phyloP scores from a whole-genome alignment of 2,329 filamentous ascomycete species.

The Cladosporium cucumerinum region DNA sequence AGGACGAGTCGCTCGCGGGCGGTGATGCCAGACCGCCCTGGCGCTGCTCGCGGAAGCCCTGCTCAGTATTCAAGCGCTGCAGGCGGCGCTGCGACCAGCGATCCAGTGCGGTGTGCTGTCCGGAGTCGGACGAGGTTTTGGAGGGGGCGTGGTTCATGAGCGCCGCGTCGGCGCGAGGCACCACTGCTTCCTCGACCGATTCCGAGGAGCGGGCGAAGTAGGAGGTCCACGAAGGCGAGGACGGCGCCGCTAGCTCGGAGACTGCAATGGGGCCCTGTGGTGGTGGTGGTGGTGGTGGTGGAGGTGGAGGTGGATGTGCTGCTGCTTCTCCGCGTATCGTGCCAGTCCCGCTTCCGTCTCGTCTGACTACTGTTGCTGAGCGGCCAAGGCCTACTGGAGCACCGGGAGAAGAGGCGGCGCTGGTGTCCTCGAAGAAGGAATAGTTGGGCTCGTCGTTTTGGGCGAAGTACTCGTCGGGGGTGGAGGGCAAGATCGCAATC shows the following conservation, averaged over 20 bases:
- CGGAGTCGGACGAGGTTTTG: slow-evolving; percentile 36
- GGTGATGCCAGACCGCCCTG: slow-evolving; percentile 29
- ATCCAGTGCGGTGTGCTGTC: slow-evolving; percentile 30
- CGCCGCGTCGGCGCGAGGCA: slow-evolving; percentile 19
- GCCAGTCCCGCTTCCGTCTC: slow-evolving; percentile 15
- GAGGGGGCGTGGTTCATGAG: slow-evolving; percentile 32
- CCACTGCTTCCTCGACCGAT: slow-evolving; percentile 10
- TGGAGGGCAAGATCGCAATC: slow-evolving; percentile 22
- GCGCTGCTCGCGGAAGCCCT: slow-evolving; percentile 38
- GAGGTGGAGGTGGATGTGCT: too few relatives aligned
- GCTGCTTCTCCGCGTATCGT: neutral
- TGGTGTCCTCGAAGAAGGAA: slow-evolving; percentile 18
- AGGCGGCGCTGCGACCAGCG: slow-evolving; percentile 37
- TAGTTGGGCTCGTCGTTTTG: slow-evolving; percentile 9
- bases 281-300: neutral
- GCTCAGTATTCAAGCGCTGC: slow-evolving; percentile 39
- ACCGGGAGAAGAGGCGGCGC: slow-evolving; percentile 18
- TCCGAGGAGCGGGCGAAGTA: slow-evolving; percentile 12
- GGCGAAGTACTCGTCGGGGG: slow-evolving; percentile 16
- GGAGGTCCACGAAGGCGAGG: slow-evolving; percentile 14
- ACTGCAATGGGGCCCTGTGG: neutral
- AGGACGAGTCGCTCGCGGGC: slow-evolving; percentile 21
- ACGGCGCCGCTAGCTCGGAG: slow-evolving; percentile 13
- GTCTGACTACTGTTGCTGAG: slow-evolving; percentile 28
- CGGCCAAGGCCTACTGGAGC: slow-evolving; percentile 22